Percentiles rank a stretch among this genome's conserved stretches.
Evolutionary conservation across 495 filamentous ascomycete genomes (phyloP).

Genomic region (Corynascus novoguineensis): DNA sequence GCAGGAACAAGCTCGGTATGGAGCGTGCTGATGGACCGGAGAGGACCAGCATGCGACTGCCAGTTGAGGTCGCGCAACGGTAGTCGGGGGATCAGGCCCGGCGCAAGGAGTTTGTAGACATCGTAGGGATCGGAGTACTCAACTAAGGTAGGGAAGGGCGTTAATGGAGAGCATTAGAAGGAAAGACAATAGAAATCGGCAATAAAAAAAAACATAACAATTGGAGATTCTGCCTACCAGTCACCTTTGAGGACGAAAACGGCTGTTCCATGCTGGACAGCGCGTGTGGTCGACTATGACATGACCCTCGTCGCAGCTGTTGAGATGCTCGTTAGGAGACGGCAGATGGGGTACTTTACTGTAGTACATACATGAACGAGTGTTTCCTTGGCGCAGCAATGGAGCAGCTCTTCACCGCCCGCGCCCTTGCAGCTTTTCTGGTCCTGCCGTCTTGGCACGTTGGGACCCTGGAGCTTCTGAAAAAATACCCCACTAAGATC

Average conservation of each 20-base stretch:
- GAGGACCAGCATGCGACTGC: constrained; percentile 86
- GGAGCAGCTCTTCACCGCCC: not conserved
- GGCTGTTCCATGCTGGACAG: constrained; percentile 54
- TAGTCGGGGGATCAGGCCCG: constrained; percentile 68
- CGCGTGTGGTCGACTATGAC: constrained; percentile 25
- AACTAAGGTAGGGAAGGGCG: constrained; percentile 30
- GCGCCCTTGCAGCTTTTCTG: not conserved
- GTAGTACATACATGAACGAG: not conserved
- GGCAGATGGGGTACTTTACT: not conserved
- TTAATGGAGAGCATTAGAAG: not conserved
- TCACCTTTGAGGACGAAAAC: constrained; percentile 66
- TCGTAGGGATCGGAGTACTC: constrained; percentile 86
- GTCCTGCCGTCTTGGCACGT: not conserved
- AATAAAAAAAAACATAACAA: too few relatives aligned
- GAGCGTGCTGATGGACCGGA: constrained; percentile 86
- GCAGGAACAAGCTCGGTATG: constrained; percentile 78
- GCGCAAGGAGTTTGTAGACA: constrained; percentile 73
- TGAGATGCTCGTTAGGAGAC: not conserved
- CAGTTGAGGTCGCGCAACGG: constrained; percentile 93
- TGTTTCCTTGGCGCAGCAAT: too few relatives aligned
- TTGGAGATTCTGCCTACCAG: too few relatives aligned
- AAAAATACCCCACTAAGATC: not conserved
- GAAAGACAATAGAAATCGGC: not conserved
- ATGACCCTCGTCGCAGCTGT: constrained; percentile 21
- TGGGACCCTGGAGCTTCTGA: not conserved